A percentile compares a stretch with the other conserved stretches of the same genome.
Conservation (phyloP, 495 filamentous ascomycete genomes). For the Tuber borchii region DNA sequence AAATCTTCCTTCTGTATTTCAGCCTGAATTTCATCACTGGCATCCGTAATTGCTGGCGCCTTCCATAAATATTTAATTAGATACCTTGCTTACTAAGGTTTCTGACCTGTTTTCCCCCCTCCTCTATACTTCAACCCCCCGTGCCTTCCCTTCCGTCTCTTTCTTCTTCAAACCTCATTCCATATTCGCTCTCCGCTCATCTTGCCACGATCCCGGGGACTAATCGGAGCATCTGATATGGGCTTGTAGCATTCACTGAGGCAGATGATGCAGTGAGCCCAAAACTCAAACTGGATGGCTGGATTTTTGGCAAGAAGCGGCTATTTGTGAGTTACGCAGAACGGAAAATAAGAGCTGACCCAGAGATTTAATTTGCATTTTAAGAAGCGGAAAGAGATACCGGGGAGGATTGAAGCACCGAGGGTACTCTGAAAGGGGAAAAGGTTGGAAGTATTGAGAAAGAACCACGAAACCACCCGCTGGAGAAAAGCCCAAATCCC, state of each 20-base stretch:
- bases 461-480: not conserved
- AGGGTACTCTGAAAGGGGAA: not conserved
- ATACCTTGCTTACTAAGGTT: too few species aligned
- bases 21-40: too few species aligned
- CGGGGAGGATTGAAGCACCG: not conserved
- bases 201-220: constrained; percentile 75
- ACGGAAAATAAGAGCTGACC: constrained; percentile 40
- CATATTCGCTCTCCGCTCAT: constrained; percentile 87
- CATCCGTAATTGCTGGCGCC: too few species aligned
- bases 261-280: constrained; percentile 80
- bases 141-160: too few species aligned
- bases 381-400: not conserved
- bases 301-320: constrained; percentile 38
- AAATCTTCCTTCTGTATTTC: too few species aligned
- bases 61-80: too few species aligned
- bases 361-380: constrained; percentile 32
- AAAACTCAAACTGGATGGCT: constrained; percentile 84
- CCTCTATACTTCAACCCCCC: too few species aligned
- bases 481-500: not conserved
- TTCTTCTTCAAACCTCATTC: too few species aligned
- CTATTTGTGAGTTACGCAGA: constrained; percentile 41
- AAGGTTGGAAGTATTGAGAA: not conserved
- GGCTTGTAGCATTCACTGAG: constrained; percentile 92
- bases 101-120: too few species aligned
- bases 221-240: constrained; percentile 92